Conservation (phyloP, 148 eudicot species). For the Rhododendron molle region DNA sequence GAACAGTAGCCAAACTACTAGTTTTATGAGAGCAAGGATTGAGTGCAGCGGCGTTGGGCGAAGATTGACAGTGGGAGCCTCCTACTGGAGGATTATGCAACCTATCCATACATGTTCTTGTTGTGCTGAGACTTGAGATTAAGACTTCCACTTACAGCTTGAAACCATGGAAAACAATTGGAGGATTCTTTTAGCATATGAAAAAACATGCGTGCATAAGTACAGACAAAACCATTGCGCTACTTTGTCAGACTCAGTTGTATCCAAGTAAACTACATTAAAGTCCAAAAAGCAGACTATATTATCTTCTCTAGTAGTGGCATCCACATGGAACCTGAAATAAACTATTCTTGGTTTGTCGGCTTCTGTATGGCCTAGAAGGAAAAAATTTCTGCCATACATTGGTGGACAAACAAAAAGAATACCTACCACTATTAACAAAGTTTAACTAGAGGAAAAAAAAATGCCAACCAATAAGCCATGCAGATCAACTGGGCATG, state of each 20-base stretch:
- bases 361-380: neutral
- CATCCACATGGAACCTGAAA: slow-evolving; percentile 5
- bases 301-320: neutral
- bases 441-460: neutral
- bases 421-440: neutral
- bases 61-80: neutral
- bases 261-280: neutral
- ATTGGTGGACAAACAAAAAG: neutral
- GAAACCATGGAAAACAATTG: neutral
- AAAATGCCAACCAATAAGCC: neutral
- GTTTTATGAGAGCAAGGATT: neutral
- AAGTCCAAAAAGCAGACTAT: neutral
- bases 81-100: neutral
- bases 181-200: neutral
- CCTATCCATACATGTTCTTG: neutral
- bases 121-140: neutral
- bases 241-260: neutral
- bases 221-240: neutral
- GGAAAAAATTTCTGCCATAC: neutral
- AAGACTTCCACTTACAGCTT: neutral
- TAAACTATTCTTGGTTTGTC: neutral
- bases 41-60: neutral
- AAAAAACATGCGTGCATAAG: neutral
- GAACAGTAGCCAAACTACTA: neutral
- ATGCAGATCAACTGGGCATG: neutral